phyloP scores from a whole-genome alignment of 2,329 filamentous ascomycete genomes.

The Bipolaris zeicola region DNA sequence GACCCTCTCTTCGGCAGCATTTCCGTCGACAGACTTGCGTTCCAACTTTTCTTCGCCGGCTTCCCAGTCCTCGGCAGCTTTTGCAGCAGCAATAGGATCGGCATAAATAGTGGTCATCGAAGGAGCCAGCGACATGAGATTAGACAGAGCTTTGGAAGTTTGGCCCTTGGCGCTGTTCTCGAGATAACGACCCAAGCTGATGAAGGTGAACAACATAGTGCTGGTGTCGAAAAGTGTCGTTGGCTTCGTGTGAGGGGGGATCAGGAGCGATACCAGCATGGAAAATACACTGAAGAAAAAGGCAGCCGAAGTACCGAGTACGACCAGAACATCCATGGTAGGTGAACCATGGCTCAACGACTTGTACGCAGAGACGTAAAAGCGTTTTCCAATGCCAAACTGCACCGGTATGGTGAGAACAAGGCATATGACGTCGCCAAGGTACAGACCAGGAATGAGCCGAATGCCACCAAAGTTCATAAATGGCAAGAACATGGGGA shows the following conservation, averaged over 20 bases:
- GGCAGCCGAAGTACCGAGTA: slow-evolving; percentile 89
- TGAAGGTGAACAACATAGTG: slow-evolving; percentile 97
- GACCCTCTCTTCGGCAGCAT: slow-evolving; percentile 77
- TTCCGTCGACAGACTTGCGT: slow-evolving; percentile 55
- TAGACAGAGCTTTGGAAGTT: slow-evolving; percentile 90
- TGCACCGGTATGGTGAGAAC: slow-evolving; percentile 88
- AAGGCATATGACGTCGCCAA: slow-evolving; percentile 86
- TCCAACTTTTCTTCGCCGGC: slow-evolving; percentile 52
- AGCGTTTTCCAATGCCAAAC: slow-evolving; percentile 93
- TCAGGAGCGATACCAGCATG: slow-evolving; percentile 80
- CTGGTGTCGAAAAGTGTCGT: slow-evolving; percentile 96
- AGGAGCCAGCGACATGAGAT: slow-evolving; percentile 92
- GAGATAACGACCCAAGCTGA: slow-evolving; percentile 85
- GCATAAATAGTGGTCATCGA: slow-evolving; percentile 97
- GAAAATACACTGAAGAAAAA: slow-evolving; percentile 93
- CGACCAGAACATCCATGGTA: slow-evolving; percentile 97
- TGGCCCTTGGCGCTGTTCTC: slow-evolving; percentile 96
- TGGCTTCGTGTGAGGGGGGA: slow-evolving; percentile 78
- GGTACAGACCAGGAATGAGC: slow-evolving; percentile 75
- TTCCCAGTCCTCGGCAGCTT: slow-evolving; percentile 81
- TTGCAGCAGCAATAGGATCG: slow-evolving; percentile 91
- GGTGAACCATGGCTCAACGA: slow-evolving; percentile 88
- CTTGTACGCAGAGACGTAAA: slow-evolving; percentile 92
- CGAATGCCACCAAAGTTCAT: slow-evolving; percentile 78
- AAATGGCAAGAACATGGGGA: slow-evolving; percentile 80